Conservation (phyloP, 257 asterid species). For the Fraxinus americana region DNA sequence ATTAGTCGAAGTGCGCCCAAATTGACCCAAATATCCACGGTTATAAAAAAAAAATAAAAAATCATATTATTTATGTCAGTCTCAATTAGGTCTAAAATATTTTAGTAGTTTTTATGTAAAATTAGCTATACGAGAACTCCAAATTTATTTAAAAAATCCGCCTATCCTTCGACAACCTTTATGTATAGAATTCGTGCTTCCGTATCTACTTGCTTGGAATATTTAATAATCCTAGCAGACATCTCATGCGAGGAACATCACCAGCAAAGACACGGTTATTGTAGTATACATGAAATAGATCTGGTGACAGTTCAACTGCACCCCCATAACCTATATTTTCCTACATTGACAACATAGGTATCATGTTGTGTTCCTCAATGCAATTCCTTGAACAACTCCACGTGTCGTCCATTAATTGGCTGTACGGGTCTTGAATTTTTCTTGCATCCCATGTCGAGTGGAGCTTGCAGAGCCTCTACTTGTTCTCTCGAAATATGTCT, state of each 20-base stretch:
- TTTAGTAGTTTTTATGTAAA: too few species aligned
- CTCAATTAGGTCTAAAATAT: too few species aligned
- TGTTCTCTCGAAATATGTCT: slow-evolving; percentile 58
- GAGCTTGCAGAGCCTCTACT: slow-evolving; percentile 62
- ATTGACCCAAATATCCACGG: too few species aligned
- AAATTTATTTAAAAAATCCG: background rate
- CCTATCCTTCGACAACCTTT: too few species aligned
- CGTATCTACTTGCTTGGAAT: too few species aligned
- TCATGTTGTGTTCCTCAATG: background rate
- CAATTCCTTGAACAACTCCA: slow-evolving; percentile 39
- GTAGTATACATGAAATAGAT: background rate
- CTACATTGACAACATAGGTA: background rate
- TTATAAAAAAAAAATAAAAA: too few species aligned
- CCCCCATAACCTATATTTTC: background rate
- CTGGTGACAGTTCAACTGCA: background rate
- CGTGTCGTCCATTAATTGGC: slow-evolving; percentile 61
- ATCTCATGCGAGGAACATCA: background rate
- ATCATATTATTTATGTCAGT: too few species aligned
- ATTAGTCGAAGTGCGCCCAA: too few species aligned
- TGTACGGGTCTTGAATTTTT: slow-evolving; percentile 69
- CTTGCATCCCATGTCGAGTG: slow-evolving; percentile 59
- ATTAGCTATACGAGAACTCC: background rate
- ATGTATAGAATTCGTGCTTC: too few species aligned
- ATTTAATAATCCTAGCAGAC: too few species aligned
- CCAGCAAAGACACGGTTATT: background rate